Percentiles rank a stretch among this genome's conserved stretches.
phyloP scores from a whole-genome alignment of 208 protist genomes.

The Tritrichomonas foetus region DNA sequence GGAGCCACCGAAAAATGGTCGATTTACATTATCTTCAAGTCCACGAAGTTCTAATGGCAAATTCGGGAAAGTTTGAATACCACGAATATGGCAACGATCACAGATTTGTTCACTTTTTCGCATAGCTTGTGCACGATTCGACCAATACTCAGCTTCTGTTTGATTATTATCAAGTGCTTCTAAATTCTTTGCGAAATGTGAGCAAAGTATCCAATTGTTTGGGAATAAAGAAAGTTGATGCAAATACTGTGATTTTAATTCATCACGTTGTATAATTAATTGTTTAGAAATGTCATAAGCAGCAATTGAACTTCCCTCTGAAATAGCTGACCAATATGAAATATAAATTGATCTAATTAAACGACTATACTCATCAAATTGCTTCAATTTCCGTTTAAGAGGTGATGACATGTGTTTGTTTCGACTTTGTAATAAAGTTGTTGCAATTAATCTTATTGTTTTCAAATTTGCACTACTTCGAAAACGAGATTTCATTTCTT shows the following conservation, averaged over 20 bases:
- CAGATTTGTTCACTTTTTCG: background rate
- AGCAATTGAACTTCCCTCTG: background rate
- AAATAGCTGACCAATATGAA: background rate
- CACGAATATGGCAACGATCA: background rate
- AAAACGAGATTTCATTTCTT: background rate
- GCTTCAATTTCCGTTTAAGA: background rate
- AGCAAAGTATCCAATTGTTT: background rate
- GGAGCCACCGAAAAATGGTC: background rate
- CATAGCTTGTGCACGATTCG: background rate
- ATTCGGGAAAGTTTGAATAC: background rate
- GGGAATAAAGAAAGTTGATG: background rate
- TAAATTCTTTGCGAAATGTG: background rate
- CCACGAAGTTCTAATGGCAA: background rate
- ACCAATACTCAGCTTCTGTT: background rate
- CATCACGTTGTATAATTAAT: background rate
- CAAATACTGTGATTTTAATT: background rate
- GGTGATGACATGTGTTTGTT: background rate
- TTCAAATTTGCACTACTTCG: background rate
- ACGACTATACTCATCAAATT: background rate
- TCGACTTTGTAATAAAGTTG: background rate
- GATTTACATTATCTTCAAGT: background rate
- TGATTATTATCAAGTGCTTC: background rate
- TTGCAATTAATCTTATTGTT: background rate
- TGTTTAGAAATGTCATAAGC: background rate
- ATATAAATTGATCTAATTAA: background rate